Base-by-base conservation (phyloP, 768 basidiomycete species). In the Pulveroboletus sp. region DNA sequence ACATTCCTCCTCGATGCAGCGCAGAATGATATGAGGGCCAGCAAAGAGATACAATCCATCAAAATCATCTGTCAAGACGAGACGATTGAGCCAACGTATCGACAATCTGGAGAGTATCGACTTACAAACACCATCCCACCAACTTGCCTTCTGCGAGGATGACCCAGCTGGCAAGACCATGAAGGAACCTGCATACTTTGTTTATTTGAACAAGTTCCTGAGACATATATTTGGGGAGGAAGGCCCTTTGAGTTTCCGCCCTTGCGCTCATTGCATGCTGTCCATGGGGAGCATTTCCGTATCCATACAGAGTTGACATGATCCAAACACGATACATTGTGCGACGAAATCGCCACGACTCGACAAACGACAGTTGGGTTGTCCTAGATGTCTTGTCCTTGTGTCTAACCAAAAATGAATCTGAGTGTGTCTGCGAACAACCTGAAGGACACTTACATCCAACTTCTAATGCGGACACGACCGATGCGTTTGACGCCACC, bases 151-250 rank as follows among this genome's bases (percentile, higher is more conserved):
- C 54, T 3, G 48, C 55, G 11, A 45, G 10, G 16, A 53, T 38
- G 2, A 32, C 57, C 55, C 50, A 50, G 2, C 33, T 5, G 16
- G 45, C 54, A 19, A 50, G 25, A 25, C 4, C 2, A 6, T 6
- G 21, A 12, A 58, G 36, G 35, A 58, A 58, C 9, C 32, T 48
- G 27, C 43, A 47, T 6, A 48, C 34, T 10, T 49, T 58, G 27
- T 21, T 32, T 9, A 58, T 54, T 36, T 58, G 56, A 20, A 58
- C 17, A 13, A 59, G 52, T 6, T 58, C 58, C 12, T 52, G 43
- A 20, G 57, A 55, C 8, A 57, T 52, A 27, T 37, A 51, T n/a
- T 53, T 33, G 40, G 43, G 20, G 10, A 59, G 44, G 43, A 62
- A 61, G 5, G 53, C 27, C 33, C 36, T 40, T 19, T 52, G 56